Base-by-base conservation (phyloP, 148 eudicot species). In the Vaccinium vitisidaea region DNA sequence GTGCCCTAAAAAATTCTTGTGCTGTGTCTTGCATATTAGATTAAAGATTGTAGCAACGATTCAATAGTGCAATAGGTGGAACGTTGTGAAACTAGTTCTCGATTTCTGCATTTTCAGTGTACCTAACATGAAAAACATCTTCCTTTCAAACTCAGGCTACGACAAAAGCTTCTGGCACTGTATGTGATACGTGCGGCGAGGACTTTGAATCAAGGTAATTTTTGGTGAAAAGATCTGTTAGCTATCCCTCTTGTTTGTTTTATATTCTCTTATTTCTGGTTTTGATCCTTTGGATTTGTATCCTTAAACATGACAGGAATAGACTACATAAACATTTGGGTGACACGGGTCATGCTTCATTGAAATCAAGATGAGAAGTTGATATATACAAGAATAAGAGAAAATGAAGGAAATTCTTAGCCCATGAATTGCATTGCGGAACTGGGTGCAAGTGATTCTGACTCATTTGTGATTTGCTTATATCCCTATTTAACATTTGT, bases 151-250 rank as follows among this genome's bases (percentile, higher is more conserved):
- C 59, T 74, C 90, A 96, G 98, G 95, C 80, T 11, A 89, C 91
- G 55, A 80, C 92, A 56, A 94, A 87, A 83, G 83, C 77, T 85
- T 80, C 90, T n/a, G 87, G 88, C 83, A 89, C 87, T 46, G 84
- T 75, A 46, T 97, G 99, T 86, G 98, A 97, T 77, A 88, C 90
- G 82, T 97, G 99, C 50, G 98, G 98, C 55, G 91, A 84, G 82
- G 93, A 94, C 87, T 97, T 97, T 70, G 98, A 95, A 83, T 92
- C 99, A 74, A 95, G 94, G 99, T 96, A 93, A 71, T 83, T 75
- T 12, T 14, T 39, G 23, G 63, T n/a, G 16, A 32, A 71, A 43
- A 49, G 15, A 16, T 59, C 13, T 32, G 3, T 82, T 65, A 54
- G 78, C 30, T 56, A 48, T 55, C 3, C 56, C 75, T 79, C 9